Percentiles rank a stretch among this genome's conserved stretches.
These are phyloP conservation scores for Arthonia radiata DNA, from an alignment of 495 filamentous ascomycete species.

Conservation along the genomic window DNA sequence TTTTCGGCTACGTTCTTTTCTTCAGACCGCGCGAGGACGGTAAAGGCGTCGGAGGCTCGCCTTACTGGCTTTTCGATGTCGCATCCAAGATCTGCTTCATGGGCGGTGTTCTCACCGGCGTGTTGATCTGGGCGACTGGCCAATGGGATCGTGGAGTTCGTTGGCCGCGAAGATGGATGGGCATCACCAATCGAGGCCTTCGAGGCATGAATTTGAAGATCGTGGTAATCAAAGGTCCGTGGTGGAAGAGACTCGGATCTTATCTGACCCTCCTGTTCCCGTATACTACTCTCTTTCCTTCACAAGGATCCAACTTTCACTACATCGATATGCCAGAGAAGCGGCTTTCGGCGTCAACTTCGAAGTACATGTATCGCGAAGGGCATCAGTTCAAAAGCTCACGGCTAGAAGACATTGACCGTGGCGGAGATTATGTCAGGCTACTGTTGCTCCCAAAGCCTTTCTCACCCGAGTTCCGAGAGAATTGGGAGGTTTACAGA, in stretches of 20 bases:
- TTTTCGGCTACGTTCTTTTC: conserved; percentile 72
- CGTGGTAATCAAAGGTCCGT: conserved; percentile 61
- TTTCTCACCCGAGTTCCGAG: conserved; percentile 82
- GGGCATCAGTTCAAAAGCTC: conserved; percentile 5
- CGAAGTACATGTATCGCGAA: not conserved
- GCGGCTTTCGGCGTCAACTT: too few relatives aligned
- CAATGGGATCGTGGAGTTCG: conserved; percentile 86
- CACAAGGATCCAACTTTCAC: conserved; percentile 36
- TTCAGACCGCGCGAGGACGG: conserved; percentile 78
- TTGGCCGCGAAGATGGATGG: conserved; percentile 83
- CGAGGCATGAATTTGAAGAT: conserved; percentile 87
- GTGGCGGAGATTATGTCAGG: conserved; percentile 76
- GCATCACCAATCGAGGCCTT: conserved; percentile 66
- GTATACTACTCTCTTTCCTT: conserved; percentile 39
- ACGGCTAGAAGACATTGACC: conserved; percentile 54
- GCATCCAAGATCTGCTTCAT: conserved; percentile 69
- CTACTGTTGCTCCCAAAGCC: conserved; percentile 80
- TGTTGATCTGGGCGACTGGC: conserved; percentile 78
- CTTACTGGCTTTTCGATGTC: conserved; percentile 88
- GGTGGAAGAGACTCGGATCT: conserved; percentile 51
- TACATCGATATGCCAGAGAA: conserved; percentile 33
- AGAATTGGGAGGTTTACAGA: conserved; percentile 88
- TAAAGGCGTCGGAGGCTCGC: conserved; percentile 64
- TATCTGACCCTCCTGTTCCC: conserved; percentile 54
- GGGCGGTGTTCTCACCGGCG: conserved; percentile 56